Percentiles rank a stretch among this genome's conserved stretches.
Conservation (phyloP, 176 grass and related monocot genomes). For the Paspalum notatum region DNA sequence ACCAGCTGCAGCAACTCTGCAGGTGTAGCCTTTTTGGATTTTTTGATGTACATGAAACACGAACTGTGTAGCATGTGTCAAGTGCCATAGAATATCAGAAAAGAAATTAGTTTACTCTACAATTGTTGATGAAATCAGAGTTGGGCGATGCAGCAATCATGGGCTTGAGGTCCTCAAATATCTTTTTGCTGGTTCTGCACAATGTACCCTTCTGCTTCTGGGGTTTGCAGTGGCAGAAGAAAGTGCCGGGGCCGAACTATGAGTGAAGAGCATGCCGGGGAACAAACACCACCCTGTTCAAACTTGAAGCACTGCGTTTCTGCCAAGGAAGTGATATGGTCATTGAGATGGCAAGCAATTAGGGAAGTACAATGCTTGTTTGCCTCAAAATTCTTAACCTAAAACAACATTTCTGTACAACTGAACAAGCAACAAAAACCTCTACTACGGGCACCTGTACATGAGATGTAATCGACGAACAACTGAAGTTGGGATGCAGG, state of each 20-base stretch:
- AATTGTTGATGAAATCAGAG: neutral
- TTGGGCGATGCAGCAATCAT: neutral
- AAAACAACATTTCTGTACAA: conserved; percentile 3
- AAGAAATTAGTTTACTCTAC: neutral
- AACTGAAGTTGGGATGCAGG: too few relatives aligned
- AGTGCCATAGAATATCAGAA: neutral
- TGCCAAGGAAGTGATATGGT: neutral
- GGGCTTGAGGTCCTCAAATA: neutral
- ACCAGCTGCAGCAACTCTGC: conserved; percentile 26
- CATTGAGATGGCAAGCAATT: neutral
- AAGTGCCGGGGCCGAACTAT: neutral
- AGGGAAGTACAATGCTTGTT: neutral
- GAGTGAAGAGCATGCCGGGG: neutral
- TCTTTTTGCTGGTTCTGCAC: neutral
- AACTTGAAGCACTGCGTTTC: neutral
- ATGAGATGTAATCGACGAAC: too few relatives aligned
- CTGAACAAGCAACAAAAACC: neutral
- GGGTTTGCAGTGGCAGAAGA: neutral
- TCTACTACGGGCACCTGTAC: too few relatives aligned
- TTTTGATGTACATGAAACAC: conserved; percentile 17
- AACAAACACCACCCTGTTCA: neutral
- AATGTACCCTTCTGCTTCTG: neutral
- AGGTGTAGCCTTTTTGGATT: conserved; percentile 25
- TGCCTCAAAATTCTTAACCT: neutral
- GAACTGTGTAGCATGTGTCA: conserved; percentile 22